Evolutionary conservation across 495 filamentous ascomycete genomes (phyloP).

Genomic region (Pyrenula massariospora): DNA sequence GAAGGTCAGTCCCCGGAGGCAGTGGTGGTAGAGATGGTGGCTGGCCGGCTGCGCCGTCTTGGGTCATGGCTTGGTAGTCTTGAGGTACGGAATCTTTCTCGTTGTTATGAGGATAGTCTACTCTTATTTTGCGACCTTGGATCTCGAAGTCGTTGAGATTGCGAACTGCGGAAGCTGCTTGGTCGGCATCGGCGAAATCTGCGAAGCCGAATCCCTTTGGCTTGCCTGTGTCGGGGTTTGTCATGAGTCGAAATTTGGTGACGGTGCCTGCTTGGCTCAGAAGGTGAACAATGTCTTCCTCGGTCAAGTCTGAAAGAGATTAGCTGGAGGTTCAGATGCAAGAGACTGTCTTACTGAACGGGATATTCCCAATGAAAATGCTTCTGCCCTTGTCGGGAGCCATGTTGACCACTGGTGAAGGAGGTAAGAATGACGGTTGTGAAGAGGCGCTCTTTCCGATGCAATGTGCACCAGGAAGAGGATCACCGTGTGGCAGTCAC

Average conservation of each 20-base stretch:
- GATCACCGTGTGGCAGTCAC: not conserved
- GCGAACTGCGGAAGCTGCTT: slow-evolving; percentile 85
- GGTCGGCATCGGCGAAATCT: slow-evolving; percentile 82
- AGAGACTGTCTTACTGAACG: slow-evolving; percentile 36
- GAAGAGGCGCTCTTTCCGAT: not conserved
- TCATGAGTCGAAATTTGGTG: slow-evolving; percentile 85
- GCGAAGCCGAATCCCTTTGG: slow-evolving; percentile 96
- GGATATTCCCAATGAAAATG: slow-evolving; percentile 80
- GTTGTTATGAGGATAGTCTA: slow-evolving; percentile 90
- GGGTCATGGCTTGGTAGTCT: slow-evolving; percentile 29
- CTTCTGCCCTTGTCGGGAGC: slow-evolving; percentile 48
- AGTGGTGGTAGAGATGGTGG: slow-evolving; percentile 56
- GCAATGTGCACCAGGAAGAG: not conserved
- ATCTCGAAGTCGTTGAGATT: slow-evolving; percentile 95
- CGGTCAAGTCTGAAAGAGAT: slow-evolving; percentile 57
- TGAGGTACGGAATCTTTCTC: slow-evolving; percentile 58
- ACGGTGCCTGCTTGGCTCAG: slow-evolving; percentile 81
- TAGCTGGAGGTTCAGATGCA: not conserved
- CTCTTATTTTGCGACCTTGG: slow-evolving; percentile 86
- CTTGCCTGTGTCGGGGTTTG: slow-evolving; percentile 88
- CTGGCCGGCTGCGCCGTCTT: slow-evolving; percentile 21
- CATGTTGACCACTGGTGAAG: slow-evolving; percentile 22
- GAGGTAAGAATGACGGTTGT: not conserved
- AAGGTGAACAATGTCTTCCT: slow-evolving; percentile 88
- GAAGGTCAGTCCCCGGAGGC: slow-evolving; percentile 72